These are phyloP conservation scores for Penicillium lividum DNA, from an alignment of 495 filamentous ascomycete species.

Conservation along the genomic window DNA sequence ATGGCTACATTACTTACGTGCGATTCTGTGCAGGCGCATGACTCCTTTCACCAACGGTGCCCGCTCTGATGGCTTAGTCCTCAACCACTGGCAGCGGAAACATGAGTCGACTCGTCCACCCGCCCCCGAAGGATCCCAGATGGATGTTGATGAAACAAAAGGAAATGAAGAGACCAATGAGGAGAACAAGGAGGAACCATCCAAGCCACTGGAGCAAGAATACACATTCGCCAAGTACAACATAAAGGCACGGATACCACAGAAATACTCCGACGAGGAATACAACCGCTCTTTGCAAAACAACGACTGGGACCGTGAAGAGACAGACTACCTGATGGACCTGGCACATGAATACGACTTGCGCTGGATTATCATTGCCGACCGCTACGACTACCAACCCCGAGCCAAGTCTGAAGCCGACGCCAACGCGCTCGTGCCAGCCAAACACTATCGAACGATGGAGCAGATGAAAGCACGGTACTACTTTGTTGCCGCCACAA, in stretches of 20 bases:
- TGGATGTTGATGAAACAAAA: slow-evolving; percentile 40
- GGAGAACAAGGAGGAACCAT: slow-evolving; percentile 35
- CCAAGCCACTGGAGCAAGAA: slow-evolving; percentile 33
- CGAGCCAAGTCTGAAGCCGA: slow-evolving; percentile 40
- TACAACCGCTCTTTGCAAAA: slow-evolving; percentile 74
- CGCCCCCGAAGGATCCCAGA: slow-evolving; percentile 42
- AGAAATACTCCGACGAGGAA: slow-evolving; percentile 77
- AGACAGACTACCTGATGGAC: slow-evolving; percentile 86
- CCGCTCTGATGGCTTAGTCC: slow-evolving; percentile 54
- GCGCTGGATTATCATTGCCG: slow-evolving; percentile 88
- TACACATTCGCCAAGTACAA: slow-evolving; percentile 78
- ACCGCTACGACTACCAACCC: slow-evolving; percentile 82
- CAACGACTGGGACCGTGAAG: slow-evolving; percentile 81
- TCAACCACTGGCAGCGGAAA: slow-evolving; percentile 67
- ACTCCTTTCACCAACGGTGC: slow-evolving; percentile 61
- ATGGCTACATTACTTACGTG: slow-evolving; percentile 1
- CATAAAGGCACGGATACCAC: slow-evolving; percentile 68
- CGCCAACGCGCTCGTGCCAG: slow-evolving; percentile 40
- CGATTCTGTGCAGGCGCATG: slow-evolving; percentile 45
- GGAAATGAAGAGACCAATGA: slow-evolving; percentile 19
- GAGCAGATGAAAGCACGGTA: slow-evolving; percentile 92
- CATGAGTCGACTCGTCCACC: slow-evolving; percentile 40
- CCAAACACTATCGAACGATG: slow-evolving; percentile 59
- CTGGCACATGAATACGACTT: slow-evolving; percentile 75
- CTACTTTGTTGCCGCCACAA: slow-evolving; percentile 79